Percentiles rank a stretch among this genome's conserved stretches.
These are phyloP conservation scores for Melastoma candidum DNA, from an alignment of 441 rosid genomes.

Conservation along the genomic window DNA sequence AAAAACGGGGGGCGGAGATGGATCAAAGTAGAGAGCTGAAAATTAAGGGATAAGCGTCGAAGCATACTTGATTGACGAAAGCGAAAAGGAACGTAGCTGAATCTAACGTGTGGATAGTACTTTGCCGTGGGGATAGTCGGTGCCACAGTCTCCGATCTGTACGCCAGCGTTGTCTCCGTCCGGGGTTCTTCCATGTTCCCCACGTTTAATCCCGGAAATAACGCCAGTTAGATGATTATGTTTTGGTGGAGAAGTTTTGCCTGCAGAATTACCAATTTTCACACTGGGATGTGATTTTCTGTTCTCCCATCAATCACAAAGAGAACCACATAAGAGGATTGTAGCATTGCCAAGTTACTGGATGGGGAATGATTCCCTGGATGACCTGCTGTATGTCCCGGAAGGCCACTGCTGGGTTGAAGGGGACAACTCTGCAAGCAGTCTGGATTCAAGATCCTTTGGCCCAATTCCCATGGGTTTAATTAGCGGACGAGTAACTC, in stretches of 20 bases:
- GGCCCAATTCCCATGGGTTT: constrained; percentile 93
- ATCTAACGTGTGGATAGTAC: constrained; percentile 5
- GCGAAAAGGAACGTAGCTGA: no score
- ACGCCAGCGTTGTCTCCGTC: constrained; percentile 35
- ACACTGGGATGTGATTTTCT: constrained; percentile 62
- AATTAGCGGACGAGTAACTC: constrained; percentile 58
- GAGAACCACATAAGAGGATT: constrained; percentile 71
- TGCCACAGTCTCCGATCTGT: constrained; percentile 41
- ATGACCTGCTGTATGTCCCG: constrained; percentile 61
- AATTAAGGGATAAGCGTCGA: no score
- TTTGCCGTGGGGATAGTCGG: constrained; percentile 38
- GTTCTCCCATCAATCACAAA: constrained; percentile 59
- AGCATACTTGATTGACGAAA: no score
- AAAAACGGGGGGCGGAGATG: no score
- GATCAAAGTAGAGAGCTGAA: no score
- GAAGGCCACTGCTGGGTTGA: constrained; percentile 95
- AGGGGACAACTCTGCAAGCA: constrained; percentile 61
- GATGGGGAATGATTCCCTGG: constrained; percentile 35
- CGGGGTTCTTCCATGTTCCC: constrained; percentile 60
- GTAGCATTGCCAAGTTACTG: constrained; percentile 84
- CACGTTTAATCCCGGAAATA: constrained; percentile 34
- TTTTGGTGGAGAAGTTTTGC: constrained; percentile 70
- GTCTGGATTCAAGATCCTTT: constrained; percentile 66
- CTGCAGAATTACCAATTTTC: constrained; percentile 58
- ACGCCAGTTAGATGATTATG: constrained; percentile 35